These are phyloP conservation scores for Triticum urartu DNA, from an alignment of 176 grass and related monocot genomes.

Conservation along the genomic window DNA sequence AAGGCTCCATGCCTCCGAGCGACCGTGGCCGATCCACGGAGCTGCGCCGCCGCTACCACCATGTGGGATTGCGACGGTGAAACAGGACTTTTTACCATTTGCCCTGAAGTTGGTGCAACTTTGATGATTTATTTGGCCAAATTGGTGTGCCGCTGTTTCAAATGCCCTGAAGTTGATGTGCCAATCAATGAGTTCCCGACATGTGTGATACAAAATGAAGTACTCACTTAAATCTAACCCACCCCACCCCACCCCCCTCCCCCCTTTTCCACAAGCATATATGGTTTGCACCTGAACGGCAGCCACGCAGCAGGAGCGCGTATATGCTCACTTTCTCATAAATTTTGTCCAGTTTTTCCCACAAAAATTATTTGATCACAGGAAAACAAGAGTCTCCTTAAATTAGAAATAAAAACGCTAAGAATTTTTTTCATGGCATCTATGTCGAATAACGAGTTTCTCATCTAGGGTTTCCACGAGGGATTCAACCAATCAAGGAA, in stretches of 20 bases:
- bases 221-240: background rate
- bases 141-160: background rate
- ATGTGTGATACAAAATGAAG: background rate
- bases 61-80: conserved; percentile 11
- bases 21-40: conserved; percentile 26
- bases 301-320: background rate
- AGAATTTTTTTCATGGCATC: background rate
- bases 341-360: background rate
- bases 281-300: background rate
- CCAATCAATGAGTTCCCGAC: background rate
- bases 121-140: background rate
- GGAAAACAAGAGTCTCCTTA: background rate
- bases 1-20: background rate
- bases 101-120: background rate
- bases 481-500: background rate
- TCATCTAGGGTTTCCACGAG: background rate
- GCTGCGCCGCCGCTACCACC: conserved; percentile 40
- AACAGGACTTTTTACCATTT: background rate
- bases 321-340: background rate
- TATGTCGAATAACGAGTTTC: background rate
- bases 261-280: background rate
- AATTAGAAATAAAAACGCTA: background rate
- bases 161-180: background rate
- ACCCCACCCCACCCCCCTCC: no score
- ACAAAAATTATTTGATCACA: background rate